phyloP scores from a whole-genome alignment of 345 rosid species.

The Moricandia moricandioides region DNA sequence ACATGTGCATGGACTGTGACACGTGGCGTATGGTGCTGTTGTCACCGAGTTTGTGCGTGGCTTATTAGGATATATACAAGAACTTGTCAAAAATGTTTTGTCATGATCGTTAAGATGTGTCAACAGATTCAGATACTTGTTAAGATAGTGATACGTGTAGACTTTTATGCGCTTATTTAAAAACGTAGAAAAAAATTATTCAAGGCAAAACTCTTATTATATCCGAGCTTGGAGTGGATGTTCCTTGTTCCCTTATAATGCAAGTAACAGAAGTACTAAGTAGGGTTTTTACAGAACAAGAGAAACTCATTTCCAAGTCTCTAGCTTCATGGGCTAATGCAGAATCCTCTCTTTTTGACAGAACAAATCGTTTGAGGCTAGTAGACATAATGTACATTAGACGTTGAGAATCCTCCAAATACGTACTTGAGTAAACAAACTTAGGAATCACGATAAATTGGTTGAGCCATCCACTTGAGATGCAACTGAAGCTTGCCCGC shows the following conservation, averaged over 20 bases:
- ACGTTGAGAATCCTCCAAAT: conserved; percentile 20
- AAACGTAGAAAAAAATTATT: background rate
- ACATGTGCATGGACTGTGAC: conserved; percentile 19
- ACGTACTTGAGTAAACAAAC: background rate
- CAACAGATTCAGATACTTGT: background rate
- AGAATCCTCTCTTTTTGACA: conserved; percentile 18
- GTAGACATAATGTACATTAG: conserved; percentile 34
- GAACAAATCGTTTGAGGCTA: conserved; percentile 10
- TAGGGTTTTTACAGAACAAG: background rate
- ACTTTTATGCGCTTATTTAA: background rate
- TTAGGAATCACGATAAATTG: conserved; percentile 74
- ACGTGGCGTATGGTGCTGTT: conserved; percentile 12
- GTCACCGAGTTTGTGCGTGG: conserved; percentile 26
- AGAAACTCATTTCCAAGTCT: conserved; percentile 16
- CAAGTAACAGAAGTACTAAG: background rate
- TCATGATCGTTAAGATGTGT: conserved; percentile 4
- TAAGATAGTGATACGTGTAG: conserved; percentile 3
- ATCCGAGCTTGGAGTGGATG: background rate
- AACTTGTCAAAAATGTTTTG: background rate
- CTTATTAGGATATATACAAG: background rate
- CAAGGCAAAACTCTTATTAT: background rate
- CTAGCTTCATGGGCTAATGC: background rate
- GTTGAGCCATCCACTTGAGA: conserved; percentile 93
- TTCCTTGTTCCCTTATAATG: background rate
- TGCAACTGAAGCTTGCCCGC: conserved; percentile 61